Conservation (phyloP, 345 rosid genomes). For the Sisymbrium altissimum region DNA sequence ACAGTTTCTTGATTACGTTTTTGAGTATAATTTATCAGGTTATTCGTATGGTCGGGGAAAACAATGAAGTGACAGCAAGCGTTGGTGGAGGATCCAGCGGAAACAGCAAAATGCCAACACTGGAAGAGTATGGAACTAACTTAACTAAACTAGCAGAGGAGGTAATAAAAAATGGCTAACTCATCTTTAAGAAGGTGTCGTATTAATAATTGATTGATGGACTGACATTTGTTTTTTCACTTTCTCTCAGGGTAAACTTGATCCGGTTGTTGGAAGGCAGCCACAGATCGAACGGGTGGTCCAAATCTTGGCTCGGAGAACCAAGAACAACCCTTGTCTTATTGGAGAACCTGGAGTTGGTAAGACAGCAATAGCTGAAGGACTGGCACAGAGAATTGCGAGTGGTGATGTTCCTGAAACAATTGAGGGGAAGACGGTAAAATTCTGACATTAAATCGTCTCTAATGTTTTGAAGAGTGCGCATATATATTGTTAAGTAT, state of each 20-base stretch:
- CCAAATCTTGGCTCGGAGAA: slow-evolving; percentile 94
- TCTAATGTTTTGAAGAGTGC: neutral
- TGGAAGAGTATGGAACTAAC: slow-evolving; percentile 98
- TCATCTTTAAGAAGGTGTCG: neutral
- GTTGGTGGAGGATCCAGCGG: slow-evolving; percentile 70
- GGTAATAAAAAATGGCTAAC: slow-evolving; percentile 38
- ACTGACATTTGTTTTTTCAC: neutral
- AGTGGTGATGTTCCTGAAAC: slow-evolving; percentile 98
- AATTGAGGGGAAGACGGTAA: slow-evolving; percentile 92
- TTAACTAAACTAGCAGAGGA: slow-evolving; percentile 96
- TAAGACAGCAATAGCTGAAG: slow-evolving; percentile 99
- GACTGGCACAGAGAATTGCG: slow-evolving; percentile 93
- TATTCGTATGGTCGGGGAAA: slow-evolving; percentile 98
- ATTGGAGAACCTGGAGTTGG: slow-evolving; percentile 99
- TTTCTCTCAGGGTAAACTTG: slow-evolving; percentile 78
- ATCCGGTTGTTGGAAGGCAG: slow-evolving; percentile 99
- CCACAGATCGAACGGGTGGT: slow-evolving; percentile 90
- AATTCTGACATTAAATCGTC: neutral
- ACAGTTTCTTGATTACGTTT: neutral
- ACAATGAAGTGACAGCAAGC: slow-evolving; percentile 74
- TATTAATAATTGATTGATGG: neutral
- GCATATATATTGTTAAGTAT: neutral
- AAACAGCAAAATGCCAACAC: slow-evolving; percentile 92
- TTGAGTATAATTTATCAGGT: slow-evolving; percentile 44
- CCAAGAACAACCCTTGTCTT: slow-evolving; percentile 97